Conservation (phyloP, 768 basidiomycete species). For the Leccinum obscurum region DNA sequence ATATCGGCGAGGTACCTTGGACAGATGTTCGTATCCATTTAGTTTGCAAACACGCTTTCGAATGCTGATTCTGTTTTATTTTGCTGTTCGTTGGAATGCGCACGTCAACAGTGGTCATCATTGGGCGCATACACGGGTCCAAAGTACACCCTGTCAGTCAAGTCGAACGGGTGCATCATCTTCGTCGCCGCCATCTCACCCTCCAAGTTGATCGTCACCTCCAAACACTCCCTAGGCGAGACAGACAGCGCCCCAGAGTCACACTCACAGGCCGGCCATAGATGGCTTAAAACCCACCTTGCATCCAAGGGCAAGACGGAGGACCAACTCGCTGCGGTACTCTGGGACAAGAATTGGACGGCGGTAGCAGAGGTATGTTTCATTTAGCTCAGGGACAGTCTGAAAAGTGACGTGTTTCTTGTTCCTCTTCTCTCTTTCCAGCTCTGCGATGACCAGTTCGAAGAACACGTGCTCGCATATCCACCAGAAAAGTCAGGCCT, state of each 20-base stretch:
- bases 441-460: conserved; percentile 97
- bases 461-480: conserved; percentile 93
- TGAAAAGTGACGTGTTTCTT: not conserved
- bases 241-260: conserved; percentile 43
- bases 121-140: conserved; percentile 67
- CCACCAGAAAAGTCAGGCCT: conserved; percentile 82
- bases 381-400: not conserved
- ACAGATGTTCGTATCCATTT: conserved; percentile 62
- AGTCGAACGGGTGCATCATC: conserved; percentile 97
- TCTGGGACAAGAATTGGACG: conserved; percentile 86
- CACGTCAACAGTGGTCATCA: conserved; percentile 62
- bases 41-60: not conserved
- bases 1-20: conserved; percentile 96
- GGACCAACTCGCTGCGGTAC: conserved; percentile 64
- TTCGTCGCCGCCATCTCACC: conserved; percentile 86
- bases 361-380: conserved; percentile 83
- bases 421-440: conserved; percentile 33
- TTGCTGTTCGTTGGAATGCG: not conserved
- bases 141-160: conserved; percentile 85
- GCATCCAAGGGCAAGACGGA: conserved; percentile 60
- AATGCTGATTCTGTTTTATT: not conserved
- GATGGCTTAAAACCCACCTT: conserved; percentile 72
- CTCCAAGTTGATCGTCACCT: conserved; percentile 76
- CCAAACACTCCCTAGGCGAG: conserved; percentile 87
- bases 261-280: conserved; percentile 83